Conservation (phyloP, 805 yeast species). For the Nakazawaea pomicola region DNA sequence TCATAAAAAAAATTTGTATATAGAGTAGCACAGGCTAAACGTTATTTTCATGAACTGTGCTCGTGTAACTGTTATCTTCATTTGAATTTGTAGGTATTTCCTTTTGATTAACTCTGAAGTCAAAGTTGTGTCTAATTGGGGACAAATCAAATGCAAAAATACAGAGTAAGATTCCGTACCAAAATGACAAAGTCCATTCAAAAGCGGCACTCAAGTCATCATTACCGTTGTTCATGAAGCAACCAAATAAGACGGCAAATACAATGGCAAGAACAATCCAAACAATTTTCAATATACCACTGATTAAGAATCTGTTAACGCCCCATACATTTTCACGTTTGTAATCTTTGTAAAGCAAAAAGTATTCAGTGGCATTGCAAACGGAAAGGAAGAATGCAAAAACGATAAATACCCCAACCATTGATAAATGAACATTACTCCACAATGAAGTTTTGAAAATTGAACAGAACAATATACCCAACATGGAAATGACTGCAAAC, state of each 20-base stretch:
- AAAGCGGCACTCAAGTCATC: constrained; percentile 55
- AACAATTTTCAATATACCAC: constrained; percentile 46
- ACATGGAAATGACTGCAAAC: constrained; percentile 35
- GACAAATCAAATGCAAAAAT: constrained; percentile 61
- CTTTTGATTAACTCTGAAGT: constrained; percentile 1
- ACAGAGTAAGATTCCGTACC: constrained; percentile 68
- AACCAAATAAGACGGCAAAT: constrained; percentile 68
- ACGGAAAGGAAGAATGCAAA: constrained; percentile 52
- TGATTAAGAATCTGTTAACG: constrained; percentile 30
- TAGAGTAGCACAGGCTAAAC: not conserved
- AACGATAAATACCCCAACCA: constrained; percentile 71
- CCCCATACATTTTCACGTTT: constrained; percentile 1
- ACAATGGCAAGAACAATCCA: constrained; percentile 68
- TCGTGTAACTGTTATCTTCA: constrained; percentile 1
- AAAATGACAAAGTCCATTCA: constrained; percentile 87
- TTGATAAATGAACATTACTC: constrained; percentile 53
- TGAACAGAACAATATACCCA: constrained; percentile 71
- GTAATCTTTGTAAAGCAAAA: constrained; percentile 24
- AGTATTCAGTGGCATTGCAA: constrained; percentile 39
- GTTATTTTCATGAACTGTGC: constrained; percentile 1
- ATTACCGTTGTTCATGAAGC: constrained; percentile 25
- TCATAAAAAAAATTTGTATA: not conserved
- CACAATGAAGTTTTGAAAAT: constrained; percentile 62
- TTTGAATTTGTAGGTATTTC: not conserved
- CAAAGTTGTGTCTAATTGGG: constrained; percentile 3